phyloP scores from a whole-genome alignment of 345 rosid species.

The Hibiscus syriacus region DNA sequence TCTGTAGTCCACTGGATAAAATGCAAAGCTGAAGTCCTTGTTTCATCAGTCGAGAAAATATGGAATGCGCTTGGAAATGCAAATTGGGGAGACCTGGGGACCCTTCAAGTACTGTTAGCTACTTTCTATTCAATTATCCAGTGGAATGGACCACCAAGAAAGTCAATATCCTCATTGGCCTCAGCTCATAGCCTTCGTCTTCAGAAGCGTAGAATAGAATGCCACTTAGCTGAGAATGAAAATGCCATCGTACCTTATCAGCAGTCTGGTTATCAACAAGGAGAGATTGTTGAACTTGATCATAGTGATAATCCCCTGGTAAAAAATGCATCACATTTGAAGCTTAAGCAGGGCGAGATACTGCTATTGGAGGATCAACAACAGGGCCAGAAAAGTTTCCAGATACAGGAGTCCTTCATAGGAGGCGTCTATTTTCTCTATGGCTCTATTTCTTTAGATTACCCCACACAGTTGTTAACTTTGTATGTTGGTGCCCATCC shows the following conservation, averaged over 20 bases:
- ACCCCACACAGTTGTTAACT: constrained; percentile 28
- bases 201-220: constrained; percentile 42
- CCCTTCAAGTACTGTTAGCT: constrained; percentile 49
- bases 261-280: constrained; percentile 22
- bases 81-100: constrained; percentile 56
- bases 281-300: constrained; percentile 42
- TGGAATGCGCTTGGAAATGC: constrained; percentile 69
- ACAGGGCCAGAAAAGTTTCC: constrained; percentile 39
- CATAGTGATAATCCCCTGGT: constrained; percentile 19
- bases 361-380: constrained; percentile 40
- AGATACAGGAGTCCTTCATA: constrained; percentile 36
- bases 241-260: constrained; percentile 27
- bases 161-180: constrained; percentile 42
- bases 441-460: constrained; percentile 30
- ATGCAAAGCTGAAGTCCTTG: constrained; percentile 37
- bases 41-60: constrained; percentile 44
- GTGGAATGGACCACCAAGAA: constrained; percentile 46
- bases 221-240: constrained; percentile 27
- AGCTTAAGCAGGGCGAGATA: constrained; percentile 35
- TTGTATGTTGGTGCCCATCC: constrained; percentile 53
- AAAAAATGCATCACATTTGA: constrained; percentile 27
- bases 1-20: constrained; percentile 50
- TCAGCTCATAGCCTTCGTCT: constrained; percentile 42
- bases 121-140: constrained; percentile 48
- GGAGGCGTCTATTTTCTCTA: constrained; percentile 39